These are phyloP conservation scores for Platanthera zijinensis DNA, from an alignment of 106 monocot species.

Conservation along the genomic window DNA sequence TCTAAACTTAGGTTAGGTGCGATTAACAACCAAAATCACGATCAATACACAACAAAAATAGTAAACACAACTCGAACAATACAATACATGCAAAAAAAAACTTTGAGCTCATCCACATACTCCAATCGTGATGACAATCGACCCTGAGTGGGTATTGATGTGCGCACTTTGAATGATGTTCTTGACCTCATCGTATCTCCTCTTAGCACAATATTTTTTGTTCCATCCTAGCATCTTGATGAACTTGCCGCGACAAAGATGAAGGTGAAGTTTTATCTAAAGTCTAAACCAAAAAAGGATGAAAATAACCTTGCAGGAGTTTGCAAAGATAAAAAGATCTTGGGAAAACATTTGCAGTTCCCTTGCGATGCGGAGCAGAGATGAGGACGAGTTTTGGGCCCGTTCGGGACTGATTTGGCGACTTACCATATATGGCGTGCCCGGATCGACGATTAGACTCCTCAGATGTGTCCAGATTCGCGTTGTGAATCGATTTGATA, in stretches of 20 bases:
- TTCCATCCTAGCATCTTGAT: neutral
- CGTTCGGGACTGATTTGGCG: no score
- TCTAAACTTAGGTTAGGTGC: no score
- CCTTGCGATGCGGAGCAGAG: no score
- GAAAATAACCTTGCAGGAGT: neutral
- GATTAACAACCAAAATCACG: no score
- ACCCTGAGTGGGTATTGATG: neutral
- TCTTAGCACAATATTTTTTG: neutral
- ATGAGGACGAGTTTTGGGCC: no score
- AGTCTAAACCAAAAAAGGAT: neutral
- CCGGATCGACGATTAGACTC: no score
- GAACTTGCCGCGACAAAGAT: neutral
- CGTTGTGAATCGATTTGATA: no score
- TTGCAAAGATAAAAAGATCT: neutral
- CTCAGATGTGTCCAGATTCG: no score
- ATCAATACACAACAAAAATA: no score
- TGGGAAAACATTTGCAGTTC: neutral
- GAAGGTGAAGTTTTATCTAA: neutral
- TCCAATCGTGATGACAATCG: neutral
- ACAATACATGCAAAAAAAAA: no score
- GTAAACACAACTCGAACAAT: neutral
- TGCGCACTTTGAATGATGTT: neutral
- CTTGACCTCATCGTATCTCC: neutral
- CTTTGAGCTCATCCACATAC: neutral
- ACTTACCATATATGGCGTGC: no score